Conservation (phyloP, 169 alveolate genomes). For the Cryptosporidium felis region DNA sequence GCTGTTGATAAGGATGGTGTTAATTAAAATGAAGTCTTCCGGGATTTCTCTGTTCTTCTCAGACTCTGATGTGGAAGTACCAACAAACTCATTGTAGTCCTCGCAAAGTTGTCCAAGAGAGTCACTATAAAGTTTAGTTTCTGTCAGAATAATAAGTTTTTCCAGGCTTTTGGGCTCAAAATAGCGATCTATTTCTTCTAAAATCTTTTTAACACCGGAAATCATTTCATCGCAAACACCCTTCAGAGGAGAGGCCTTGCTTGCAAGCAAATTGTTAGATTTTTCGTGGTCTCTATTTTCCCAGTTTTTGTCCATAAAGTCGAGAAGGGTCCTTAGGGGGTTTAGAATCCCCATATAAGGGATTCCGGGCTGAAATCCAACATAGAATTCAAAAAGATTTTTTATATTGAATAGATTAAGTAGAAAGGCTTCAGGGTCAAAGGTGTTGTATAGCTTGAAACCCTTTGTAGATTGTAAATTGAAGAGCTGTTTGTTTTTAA, state of each 20-base stretch:
- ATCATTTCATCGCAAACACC: conserved; percentile 13
- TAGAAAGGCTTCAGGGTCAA: conserved; percentile 19
- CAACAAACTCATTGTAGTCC: not conserved
- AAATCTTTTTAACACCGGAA: not conserved
- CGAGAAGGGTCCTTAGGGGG: conserved; percentile 43
- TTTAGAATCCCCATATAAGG: conserved; percentile 3
- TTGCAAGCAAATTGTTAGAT: conserved; percentile 7
- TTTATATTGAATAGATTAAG: conserved; percentile 17
- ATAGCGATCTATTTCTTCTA: conserved; percentile 20
- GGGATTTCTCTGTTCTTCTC: not conserved
- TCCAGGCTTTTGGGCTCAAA: conserved; percentile 7
- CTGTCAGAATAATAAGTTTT: conserved; percentile 44
- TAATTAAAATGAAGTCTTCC: not conserved
- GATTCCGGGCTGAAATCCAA: not conserved
- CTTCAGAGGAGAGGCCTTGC: conserved; percentile 12
- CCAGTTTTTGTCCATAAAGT: conserved; percentile 45
- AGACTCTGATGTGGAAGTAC: not conserved
- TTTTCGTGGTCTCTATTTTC: conserved; percentile 3
- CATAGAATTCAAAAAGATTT: conserved; percentile 7
- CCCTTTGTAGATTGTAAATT: not conserved
- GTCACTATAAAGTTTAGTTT: conserved; percentile 20
- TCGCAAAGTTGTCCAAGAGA: conserved; percentile 27
- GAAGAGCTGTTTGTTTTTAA: not conserved
- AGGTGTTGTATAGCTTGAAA: not conserved
- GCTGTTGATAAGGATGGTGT: not conserved